Evolutionary conservation across 148 eudicot genomes (phyloP), one percentile per base, ranked within the genome.

Genomic region (Chenopodium formosanum): DNA sequence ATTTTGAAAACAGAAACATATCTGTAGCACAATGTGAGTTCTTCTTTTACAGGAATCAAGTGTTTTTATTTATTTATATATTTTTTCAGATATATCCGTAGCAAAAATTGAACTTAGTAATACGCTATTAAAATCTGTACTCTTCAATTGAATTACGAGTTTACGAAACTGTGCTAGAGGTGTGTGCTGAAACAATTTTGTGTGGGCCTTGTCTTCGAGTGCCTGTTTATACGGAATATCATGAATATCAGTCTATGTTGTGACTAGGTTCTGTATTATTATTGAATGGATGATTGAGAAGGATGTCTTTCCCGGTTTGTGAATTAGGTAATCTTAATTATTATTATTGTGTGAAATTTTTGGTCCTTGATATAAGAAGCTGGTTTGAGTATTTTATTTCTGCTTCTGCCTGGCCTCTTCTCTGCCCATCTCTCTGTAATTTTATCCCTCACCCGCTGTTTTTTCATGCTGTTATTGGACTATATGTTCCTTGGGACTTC

Each of bases 21-120:
- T 89, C 97, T 63, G 83, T 79, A 23, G 83, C 70, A 75, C 98
- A 94, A 85, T 89, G 99, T 96, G 84, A 94, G 99, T 88, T 70
- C 69, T 13, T 79, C 70, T 74, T 50, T 13, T 11, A 73, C 44
- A 53, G 9, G 40, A 31, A n/a, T 16, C 71, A 32, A 48, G 11
- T 37, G 22, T 71, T 19, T 1, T 31, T 31, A 31, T 31, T 31
- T 31, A 31, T 23, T 56, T n/a, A 22, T 34, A 34, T 34, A 16
- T 44, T 50, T 68, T 25, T 27, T 19, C 25, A 22, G 20, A 22
- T 62, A 6, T 62, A 62, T 62, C 40, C 5, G 6, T 34, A 40
- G 44, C 3, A 50, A 50, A 20, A 58, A 19, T 58, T 58, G 17
- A 58, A 58, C n/a, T 2, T 14, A 14, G 63, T 58, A 19, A 19